These are phyloP conservation scores for Beauveria sp. DNA, from an alignment of 2,329 filamentous ascomycete species.

Conservation along the genomic window DNA sequence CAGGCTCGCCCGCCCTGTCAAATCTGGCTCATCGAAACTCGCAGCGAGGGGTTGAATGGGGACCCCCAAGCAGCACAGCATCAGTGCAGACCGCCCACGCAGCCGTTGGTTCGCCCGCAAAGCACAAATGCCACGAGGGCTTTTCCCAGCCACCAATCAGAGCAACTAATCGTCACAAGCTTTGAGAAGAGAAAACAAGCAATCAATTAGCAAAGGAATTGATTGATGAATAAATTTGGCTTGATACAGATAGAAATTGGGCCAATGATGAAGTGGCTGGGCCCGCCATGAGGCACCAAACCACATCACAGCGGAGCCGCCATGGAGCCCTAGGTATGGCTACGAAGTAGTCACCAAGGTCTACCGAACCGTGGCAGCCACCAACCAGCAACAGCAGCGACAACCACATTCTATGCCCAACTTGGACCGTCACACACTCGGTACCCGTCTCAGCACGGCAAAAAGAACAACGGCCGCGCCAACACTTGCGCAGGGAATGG, in stretches of 20 bases:
- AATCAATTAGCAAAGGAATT: no score
- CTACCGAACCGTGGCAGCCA: no score
- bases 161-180: background rate
- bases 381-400: background rate
- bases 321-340: background rate
- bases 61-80: background rate
- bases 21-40: background rate
- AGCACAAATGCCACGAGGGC: background rate
- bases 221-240: no score
- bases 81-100: background rate
- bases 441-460: no score
- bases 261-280: background rate
- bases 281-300: background rate
- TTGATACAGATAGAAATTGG: background rate
- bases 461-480: no score
- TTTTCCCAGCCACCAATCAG: background rate
- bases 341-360: background rate
- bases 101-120: background rate
- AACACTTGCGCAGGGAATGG: no score
- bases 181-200: background rate
- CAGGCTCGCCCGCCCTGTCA: conserved; percentile 5
- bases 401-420: no score
- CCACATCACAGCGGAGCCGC: background rate
- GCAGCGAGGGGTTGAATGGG: background rate
- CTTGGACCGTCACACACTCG: no score